Evolutionary conservation across 2,329 filamentous ascomycete species (phyloP).

Genomic region (Dothidotthia symphoricarpi): DNA sequence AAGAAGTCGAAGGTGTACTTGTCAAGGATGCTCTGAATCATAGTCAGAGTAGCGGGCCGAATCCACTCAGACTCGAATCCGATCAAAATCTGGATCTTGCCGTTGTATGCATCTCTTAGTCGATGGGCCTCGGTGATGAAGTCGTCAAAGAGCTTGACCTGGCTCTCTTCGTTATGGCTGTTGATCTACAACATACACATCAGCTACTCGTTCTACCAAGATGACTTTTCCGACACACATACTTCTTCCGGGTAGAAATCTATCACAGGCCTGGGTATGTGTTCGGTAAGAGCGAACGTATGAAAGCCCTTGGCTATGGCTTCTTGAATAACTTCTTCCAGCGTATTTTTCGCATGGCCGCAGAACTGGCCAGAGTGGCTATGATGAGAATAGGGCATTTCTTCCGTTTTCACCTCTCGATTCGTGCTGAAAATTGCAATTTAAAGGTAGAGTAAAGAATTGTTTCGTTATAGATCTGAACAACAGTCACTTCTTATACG

Average conservation of each 20-base stretch:
- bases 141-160: slow-evolving; percentile 58
- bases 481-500: no score
- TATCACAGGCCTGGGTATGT: slow-evolving; percentile 78
- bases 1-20: slow-evolving; percentile 78
- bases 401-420: no score
- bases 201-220: slow-evolving; percentile 5
- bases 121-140: slow-evolving; percentile 75
- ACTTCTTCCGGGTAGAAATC: slow-evolving; percentile 95
- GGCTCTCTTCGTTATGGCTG: slow-evolving; percentile 31
- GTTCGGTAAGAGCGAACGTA: slow-evolving; percentile 86
- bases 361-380: slow-evolving; percentile 98
- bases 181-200: slow-evolving; percentile 14
- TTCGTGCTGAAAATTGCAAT: no score
- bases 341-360: slow-evolving; percentile 74
- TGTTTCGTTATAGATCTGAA: no score
- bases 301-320: slow-evolving; percentile 78
- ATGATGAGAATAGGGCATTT: slow-evolving; percentile 96
- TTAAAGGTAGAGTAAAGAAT: no score
- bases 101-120: slow-evolving; percentile 67
- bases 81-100: slow-evolving; percentile 74
- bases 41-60: slow-evolving; percentile 61
- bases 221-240: slow-evolving; percentile 3
- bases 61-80: slow-evolving; percentile 96
- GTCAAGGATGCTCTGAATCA: slow-evolving; percentile 60
- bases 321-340: slow-evolving; percentile 78